Percentiles rank a stretch among this genome's conserved stretches.
These are phyloP conservation scores for Alternaria sp. DNA, from an alignment of 2,329 filamentous ascomycete species.

Conservation along the genomic window DNA sequence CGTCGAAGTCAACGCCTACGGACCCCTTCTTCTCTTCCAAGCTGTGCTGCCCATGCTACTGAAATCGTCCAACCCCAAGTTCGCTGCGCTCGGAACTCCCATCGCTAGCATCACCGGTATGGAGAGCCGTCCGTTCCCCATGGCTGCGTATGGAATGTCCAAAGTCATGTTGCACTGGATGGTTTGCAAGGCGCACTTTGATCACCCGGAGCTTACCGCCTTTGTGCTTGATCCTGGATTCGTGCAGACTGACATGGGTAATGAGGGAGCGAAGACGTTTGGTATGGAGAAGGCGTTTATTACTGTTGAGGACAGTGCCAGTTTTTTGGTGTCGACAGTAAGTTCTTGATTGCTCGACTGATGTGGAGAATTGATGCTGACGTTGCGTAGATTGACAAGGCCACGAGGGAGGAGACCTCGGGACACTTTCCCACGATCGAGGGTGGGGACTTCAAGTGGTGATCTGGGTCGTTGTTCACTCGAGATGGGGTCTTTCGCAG, in stretches of 20 bases:
- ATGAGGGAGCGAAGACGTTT: not conserved
- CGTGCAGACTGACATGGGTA: not conserved
- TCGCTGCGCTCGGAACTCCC: not conserved
- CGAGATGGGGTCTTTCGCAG: not conserved
- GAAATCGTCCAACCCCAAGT: not conserved
- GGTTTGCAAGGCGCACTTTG: not conserved
- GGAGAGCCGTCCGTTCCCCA: not conserved
- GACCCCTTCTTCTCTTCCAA: not conserved
- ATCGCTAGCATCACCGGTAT: not conserved
- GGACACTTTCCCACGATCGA: not conserved
- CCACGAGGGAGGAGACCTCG: not conserved
- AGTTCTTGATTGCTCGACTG: not conserved
- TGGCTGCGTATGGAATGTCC: not conserved
- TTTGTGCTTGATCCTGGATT: not conserved
- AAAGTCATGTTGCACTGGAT: not conserved
- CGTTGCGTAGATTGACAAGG: not conserved
- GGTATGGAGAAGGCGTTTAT: not conserved
- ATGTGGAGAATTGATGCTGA: not conserved
- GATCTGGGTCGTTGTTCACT: not conserved
- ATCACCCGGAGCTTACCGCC: not conserved
- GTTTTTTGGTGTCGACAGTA: not conserved
- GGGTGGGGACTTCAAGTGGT: not conserved
- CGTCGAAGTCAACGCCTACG: not conserved
- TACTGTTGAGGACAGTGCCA: not conserved
- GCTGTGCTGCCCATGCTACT: not conserved